Evolutionary conservation across 345 rosid species (phyloP), one percentile per base, ranked within the genome.

Genomic region (Hirschfeldia incana): DNA sequence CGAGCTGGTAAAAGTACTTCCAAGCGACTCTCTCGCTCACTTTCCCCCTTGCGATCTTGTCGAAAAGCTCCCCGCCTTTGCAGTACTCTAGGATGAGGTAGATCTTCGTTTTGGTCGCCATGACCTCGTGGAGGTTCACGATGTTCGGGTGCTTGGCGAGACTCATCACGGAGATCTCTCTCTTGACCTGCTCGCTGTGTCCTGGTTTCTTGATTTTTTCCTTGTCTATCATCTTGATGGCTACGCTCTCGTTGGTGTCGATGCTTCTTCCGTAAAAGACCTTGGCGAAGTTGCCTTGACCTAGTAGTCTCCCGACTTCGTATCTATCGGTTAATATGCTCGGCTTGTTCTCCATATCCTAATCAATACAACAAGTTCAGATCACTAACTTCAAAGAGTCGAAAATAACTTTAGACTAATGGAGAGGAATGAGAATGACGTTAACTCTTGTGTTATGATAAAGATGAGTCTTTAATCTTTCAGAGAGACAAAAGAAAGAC

Each of bases 261-360:
- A 86, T 76, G 75, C 86, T 90, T 74, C 97, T 90, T 30, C 79
- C 97, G 37, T 85, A 85, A 69, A 86, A 92, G 15, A 92, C 95
- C 81, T 92, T 92, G 0, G 94, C 97, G 67, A 92, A 92, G 39
- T 91, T 84, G 1, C 97, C 97, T 80, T 92, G 97, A 70, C 97
- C 97, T n/a, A 90, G 63, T 69, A 85, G 76, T 60, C 94, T 84
- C 75, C 97, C 97, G 4, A 89, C 61, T 15, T 92, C 97, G 16
- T 90, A 92, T 82, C 69, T 89, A 69, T 83, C 78, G 4, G 90
- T 92, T 86, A 90, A 82, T 4, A 89, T 87, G 76, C 82, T 85
- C 1, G 95, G 91, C 69, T 92, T 90, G 83, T 87, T 87, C 69
- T 92, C 97, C 97, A 92, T 21, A 21, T 92, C 78, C 39, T 77